phyloP scores from a whole-genome alignment of 768 basidiomycete genomes.

The Kwoniella newhampshirensis region DNA sequence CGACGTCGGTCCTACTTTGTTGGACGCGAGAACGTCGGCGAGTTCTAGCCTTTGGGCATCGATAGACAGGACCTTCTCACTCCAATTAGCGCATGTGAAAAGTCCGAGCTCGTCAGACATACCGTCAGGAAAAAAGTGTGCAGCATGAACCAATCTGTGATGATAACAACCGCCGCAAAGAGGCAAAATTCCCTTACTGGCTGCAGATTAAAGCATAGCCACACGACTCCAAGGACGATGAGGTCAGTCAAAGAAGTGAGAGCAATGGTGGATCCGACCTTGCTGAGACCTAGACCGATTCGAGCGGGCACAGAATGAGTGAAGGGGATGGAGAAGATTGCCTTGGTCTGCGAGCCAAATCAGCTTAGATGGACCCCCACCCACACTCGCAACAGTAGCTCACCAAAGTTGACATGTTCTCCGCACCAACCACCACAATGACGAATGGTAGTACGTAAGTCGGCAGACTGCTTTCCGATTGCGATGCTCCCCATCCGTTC shows the following conservation, averaged over 20 bases:
- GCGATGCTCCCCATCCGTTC: slow-evolving; percentile 40
- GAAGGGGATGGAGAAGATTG: slow-evolving; percentile 46
- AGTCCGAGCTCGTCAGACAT: no score
- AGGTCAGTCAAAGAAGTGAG: slow-evolving; percentile 89
- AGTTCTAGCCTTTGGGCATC: slow-evolving; percentile 92
- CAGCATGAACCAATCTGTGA: slow-evolving; percentile 95
- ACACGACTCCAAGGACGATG: slow-evolving; percentile 70
- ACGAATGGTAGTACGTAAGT: slow-evolving; percentile 78
- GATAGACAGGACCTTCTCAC: slow-evolving; percentile 74
- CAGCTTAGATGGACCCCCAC: slow-evolving; percentile 17
- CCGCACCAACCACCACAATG: slow-evolving; percentile 90
- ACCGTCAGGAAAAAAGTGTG: slow-evolving; percentile 95
- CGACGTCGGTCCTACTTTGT: slow-evolving; percentile 11
- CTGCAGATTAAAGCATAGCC: slow-evolving; percentile 66
- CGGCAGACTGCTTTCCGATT: slow-evolving; percentile 29
- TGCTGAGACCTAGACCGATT: slow-evolving; percentile 83
- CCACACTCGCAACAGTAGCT: slow-evolving; percentile 31
- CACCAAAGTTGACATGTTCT: slow-evolving; percentile 96
- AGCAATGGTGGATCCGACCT: slow-evolving; percentile 86
- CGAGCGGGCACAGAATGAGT: slow-evolving; percentile 65
- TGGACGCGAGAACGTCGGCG: slow-evolving; percentile 65
- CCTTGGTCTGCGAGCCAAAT: slow-evolving; percentile 18
- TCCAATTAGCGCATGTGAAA: no score
- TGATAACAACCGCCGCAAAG: slow-evolving; percentile 88
- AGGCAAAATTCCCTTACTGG: slow-evolving; percentile 89